Evolutionary conservation across 352 stramenopile genomes (phyloP), one percentile per base, ranked within the genome.

Genomic region (Globisporangium nagaii): DNA sequence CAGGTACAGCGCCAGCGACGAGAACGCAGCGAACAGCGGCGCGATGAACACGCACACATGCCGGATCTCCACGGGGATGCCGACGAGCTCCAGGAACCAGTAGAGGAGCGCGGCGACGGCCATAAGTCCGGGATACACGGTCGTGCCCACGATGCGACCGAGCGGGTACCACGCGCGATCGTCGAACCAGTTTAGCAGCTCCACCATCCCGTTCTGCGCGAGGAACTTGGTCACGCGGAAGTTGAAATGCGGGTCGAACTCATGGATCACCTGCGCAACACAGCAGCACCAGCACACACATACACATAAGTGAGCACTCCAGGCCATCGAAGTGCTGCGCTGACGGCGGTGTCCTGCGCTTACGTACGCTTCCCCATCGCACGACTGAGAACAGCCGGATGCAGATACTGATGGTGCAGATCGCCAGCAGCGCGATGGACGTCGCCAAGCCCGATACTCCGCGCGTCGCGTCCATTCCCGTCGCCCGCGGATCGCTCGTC

Each of bases 161-260:
- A 98, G 73, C 30, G 93, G 93, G 56, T 96, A 98, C 93, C 93
- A 98, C 15, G 84, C 73, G 66, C 84, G 95, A 73, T 98, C 90
- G 69, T 99, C 97, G 60, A 99, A 99, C 97, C 97, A 99, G 55
- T 97, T 80, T 50, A 98, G 83, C 60, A 99, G 98, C 47, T 95
- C 91, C 37, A 95, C 78, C 30, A 83, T 73, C 28, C 97, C 97
- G 49, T 98, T 65, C 28, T 95, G 76, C 35, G 79, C 73, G 13
- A 98, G 75, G 45, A 96, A 96, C 75, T 98, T 97, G 46, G 97
- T 99, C 24, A 97, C 96, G 54, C 97, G 89, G 79, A 97, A 99
- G 70, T 99, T 99, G 71, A 99, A 99, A 65, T 98, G 98, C 32
- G 97, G 88, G 47, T 97, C 86, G 59, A 91, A 97, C 70, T 97